Evolutionary conservation across 768 basidiomycete species (phyloP).

Genomic region (Suillus tomentosus): DNA sequence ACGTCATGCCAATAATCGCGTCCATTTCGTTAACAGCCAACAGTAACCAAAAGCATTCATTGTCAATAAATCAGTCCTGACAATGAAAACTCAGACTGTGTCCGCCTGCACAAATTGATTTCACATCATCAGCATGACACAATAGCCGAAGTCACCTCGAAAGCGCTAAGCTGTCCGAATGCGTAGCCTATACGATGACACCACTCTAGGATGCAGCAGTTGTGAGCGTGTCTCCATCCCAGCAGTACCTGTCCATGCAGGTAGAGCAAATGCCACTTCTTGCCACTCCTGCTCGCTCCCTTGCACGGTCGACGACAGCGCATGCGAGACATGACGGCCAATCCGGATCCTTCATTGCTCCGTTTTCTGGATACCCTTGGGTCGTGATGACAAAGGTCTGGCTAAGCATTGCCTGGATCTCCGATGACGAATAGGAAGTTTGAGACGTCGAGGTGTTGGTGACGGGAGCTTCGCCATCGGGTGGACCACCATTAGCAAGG

Average conservation of each 20-base stretch:
- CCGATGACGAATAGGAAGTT: conserved; percentile 36
- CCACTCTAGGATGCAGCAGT: not conserved
- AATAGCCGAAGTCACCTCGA: conserved; percentile 17
- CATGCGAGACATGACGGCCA: conserved; percentile 56
- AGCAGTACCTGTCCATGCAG: conserved; percentile 37
- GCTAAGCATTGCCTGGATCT: conserved; percentile 46
- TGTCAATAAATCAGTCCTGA: not conserved
- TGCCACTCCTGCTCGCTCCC: conserved; percentile 26
- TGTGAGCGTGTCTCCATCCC: conserved; percentile 21
- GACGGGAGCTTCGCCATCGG: conserved; percentile 37
- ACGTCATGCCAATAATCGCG: not conserved
- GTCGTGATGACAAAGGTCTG: conserved; percentile 46
- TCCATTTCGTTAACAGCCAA: not conserved
- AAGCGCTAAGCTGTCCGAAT: conserved; percentile 8
- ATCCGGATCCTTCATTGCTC: conserved; percentile 35
- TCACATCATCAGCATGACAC: conserved; percentile 20
- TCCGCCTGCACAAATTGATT: not conserved
- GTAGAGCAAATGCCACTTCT: conserved; percentile 33
- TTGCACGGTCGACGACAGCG: conserved; percentile 50
- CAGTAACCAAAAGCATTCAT: not conserved
- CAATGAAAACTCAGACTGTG: not conserved
- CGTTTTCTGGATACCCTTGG: conserved; percentile 40
- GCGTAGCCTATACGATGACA: not conserved
- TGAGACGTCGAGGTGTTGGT: conserved; percentile 48
- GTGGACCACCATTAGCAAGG: conserved; percentile 55